Evolutionary conservation across 371 early-diverging fungal genomes (phyloP).

Genomic region (Smittium culicis): DNA sequence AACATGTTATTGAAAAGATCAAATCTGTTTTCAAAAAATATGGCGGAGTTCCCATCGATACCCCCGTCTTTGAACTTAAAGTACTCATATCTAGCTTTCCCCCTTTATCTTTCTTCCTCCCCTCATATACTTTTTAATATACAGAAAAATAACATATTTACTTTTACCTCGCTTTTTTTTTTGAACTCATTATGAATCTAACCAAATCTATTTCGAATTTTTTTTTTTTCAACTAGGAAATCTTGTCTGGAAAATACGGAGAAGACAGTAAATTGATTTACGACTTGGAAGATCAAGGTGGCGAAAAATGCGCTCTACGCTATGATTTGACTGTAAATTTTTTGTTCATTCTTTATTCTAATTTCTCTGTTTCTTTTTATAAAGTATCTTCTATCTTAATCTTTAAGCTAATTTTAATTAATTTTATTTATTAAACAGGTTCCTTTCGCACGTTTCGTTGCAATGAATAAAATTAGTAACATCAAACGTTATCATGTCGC

Average conservation of each 20-base stretch:
- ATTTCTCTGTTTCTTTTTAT: background rate
- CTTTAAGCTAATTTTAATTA: background rate
- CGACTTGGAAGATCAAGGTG: slow-evolving; percentile 97
- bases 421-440: slow-evolving; percentile 26
- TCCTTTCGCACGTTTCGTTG: slow-evolving; percentile 97
- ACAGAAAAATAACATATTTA: too few relatives aligned
- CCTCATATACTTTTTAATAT: too few relatives aligned
- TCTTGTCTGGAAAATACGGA: slow-evolving; percentile 97
- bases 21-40: slow-evolving; percentile 81
- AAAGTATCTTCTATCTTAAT: background rate
- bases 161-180: too few relatives aligned
- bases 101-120: too few relatives aligned
- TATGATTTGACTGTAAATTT: slow-evolving; percentile 86
- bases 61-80: slow-evolving; percentile 98
- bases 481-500: slow-evolving; percentile 98
- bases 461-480: slow-evolving; percentile 75
- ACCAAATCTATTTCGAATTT: slow-evolving; percentile 7
- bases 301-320: slow-evolving; percentile 91
- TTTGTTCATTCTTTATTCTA: background rate
- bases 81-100: background rate
- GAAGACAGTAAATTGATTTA: slow-evolving; percentile 99
- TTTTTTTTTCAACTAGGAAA: slow-evolving; percentile 38
- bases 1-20: slow-evolving; percentile 78
- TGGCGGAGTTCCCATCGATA: slow-evolving; percentile 97
- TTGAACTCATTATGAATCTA: too few relatives aligned